These are phyloP conservation scores for Hyaloscypha bicolor DNA, from an alignment of 495 filamentous ascomycete species.

Conservation along the genomic window DNA sequence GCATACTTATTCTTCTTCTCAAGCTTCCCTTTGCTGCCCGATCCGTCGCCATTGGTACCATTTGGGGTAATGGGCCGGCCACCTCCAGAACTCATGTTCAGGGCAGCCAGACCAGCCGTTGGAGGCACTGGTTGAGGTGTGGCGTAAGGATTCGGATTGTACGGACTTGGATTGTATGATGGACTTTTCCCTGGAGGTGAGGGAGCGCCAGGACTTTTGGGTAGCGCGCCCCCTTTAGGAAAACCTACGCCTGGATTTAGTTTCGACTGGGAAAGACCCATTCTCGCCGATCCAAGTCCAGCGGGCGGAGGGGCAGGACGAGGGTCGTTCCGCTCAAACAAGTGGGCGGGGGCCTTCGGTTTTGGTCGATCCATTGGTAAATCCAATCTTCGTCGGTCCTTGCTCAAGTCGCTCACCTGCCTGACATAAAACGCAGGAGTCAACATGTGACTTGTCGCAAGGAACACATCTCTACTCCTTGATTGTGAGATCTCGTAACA, in stretches of 20 bases:
- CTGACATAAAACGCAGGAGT: conserved; percentile 77
- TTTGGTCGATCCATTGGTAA: conserved; percentile 81
- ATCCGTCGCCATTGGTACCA: conserved; percentile 35
- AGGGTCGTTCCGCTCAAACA: conserved; percentile 77
- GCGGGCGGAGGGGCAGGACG: conserved; percentile 33
- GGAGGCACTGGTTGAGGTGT: conserved; percentile 42
- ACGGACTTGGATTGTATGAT: not conserved
- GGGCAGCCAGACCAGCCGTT: conserved; percentile 55
- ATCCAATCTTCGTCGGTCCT: conserved; percentile 71
- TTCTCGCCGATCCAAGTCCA: conserved; percentile 17
- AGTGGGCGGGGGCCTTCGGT: conserved; percentile 78
- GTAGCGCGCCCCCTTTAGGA: conserved; percentile 22
- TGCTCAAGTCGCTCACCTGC: conserved; percentile 78
- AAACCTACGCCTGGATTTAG: conserved; percentile 26
- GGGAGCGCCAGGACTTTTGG: conserved; percentile 10
- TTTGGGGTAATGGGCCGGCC: conserved; percentile 34
- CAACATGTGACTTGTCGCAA: conserved; percentile 91
- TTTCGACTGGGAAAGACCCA: conserved; percentile 12
- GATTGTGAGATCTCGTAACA: conserved; percentile 85
- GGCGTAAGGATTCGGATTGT: conserved; percentile 17
- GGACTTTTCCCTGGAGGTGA: conserved; percentile 9
- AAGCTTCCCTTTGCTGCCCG: conserved; percentile 48
- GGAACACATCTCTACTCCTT: conserved; percentile 77
- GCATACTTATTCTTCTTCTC: conserved; percentile 61
- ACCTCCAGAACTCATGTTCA: conserved; percentile 58